A percentile compares a stretch with the other conserved stretches of the same genome.
Evolutionary conservation across 2,329 filamentous ascomycete species (phyloP).

Genomic region (Aspergillus pseudoterreus): DNA sequence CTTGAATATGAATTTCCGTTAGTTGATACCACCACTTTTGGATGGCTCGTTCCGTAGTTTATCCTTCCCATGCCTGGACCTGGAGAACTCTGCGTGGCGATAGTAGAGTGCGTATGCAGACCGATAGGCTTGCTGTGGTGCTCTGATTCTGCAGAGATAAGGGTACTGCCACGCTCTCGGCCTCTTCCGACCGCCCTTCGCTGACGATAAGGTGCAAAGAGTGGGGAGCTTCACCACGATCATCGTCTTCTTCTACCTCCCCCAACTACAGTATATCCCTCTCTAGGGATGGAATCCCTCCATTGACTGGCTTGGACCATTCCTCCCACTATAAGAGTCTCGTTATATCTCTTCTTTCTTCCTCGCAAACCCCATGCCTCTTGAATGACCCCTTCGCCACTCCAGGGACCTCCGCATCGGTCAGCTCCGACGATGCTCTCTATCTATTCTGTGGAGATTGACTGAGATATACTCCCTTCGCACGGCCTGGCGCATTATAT

Average conservation of each 20-base stretch:
- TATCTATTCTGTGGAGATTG: background rate
- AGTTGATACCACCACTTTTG: background rate
- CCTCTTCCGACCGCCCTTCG: slow-evolving; percentile 1
- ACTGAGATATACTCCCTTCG: background rate
- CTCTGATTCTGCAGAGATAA: background rate
- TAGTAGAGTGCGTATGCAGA: background rate
- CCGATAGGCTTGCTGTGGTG: background rate
- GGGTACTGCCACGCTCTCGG: background rate
- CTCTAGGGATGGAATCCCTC: too few relatives aligned
- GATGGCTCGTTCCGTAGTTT: background rate
- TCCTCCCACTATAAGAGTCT: background rate
- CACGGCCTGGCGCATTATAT: background rate
- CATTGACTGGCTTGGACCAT: too few relatives aligned
- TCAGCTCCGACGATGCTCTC: slow-evolving; percentile 17
- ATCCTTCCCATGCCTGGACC: background rate
- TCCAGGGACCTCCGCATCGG: slow-evolving; percentile 12
- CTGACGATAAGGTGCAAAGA: slow-evolving; percentile 3
- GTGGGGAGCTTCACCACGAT: slow-evolving; percentile 1
- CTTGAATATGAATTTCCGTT: too few relatives aligned
- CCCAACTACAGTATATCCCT: too few relatives aligned
- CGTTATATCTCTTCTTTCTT: background rate
- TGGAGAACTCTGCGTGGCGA: background rate
- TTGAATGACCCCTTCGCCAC: background rate
- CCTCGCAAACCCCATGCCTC: background rate
- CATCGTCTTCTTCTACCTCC: too few relatives aligned